phyloP scores from a whole-genome alignment of 805 yeast species.

The Komagataella ulmi region DNA sequence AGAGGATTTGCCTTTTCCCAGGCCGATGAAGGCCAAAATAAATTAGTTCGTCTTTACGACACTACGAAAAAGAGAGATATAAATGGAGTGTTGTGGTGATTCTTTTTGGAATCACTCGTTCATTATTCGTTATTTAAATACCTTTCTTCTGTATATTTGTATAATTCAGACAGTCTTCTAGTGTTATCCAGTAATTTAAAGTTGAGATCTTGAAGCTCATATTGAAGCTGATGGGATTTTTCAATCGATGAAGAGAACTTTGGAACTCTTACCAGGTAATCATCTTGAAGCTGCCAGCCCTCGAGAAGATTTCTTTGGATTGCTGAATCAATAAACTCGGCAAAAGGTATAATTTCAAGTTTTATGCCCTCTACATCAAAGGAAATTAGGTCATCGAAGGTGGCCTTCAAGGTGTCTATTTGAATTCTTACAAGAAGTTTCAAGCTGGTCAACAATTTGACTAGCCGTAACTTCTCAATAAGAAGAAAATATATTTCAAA shows the following conservation, averaged over 20 bases:
- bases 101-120: background rate
- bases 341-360: background rate
- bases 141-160: background rate
- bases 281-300: background rate
- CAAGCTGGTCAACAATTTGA: background rate
- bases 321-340: background rate
- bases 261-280: background rate
- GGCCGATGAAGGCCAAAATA: conserved; percentile 88
- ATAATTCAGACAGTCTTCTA: background rate
- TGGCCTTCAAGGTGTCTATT: background rate
- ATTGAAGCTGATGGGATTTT: background rate
- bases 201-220: background rate
- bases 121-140: background rate
- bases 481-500: background rate
- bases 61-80: conserved; percentile 47
- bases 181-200: background rate
- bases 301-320: background rate
- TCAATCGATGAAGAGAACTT: background rate
- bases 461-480: background rate
- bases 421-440: background rate
- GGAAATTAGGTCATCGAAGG: background rate
- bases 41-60: conserved; percentile 85
- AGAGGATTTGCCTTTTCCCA: conserved; percentile 98
- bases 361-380: background rate
- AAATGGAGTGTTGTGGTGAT: conserved; percentile 1